These are phyloP conservation scores for Phytophthora niederhauseri DNA, from an alignment of 352 stramenopile species.

Conservation along the genomic window DNA sequence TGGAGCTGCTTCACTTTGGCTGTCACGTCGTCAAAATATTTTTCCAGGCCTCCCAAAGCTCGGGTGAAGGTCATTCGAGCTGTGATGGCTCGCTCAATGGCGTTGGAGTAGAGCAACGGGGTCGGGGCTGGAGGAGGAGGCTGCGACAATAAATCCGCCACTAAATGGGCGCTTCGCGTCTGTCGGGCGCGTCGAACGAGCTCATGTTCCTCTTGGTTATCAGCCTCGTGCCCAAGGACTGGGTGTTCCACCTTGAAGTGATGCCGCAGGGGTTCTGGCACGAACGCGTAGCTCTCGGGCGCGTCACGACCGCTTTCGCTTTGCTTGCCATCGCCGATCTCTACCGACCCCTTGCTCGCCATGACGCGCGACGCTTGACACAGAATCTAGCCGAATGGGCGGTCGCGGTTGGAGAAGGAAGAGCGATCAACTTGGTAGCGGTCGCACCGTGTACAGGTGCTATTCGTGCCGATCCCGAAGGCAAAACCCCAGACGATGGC, in stretches of 20 bases:
- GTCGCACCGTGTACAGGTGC: too few species aligned
- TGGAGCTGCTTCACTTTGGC: constrained; percentile 34
- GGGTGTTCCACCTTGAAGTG: constrained; percentile 49
- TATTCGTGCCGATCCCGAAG: too few species aligned
- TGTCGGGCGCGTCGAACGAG: constrained; percentile 46
- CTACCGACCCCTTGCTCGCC: constrained; percentile 12
- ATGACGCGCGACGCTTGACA: constrained; percentile 21
- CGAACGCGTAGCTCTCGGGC: constrained; percentile 43
- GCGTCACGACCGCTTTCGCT: constrained; percentile 11
- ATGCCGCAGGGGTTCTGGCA: constrained; percentile 49
- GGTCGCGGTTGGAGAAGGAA: background rate
- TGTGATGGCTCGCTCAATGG: constrained; percentile 56
- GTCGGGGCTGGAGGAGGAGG: constrained; percentile 3
- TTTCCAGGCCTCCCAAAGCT: constrained; percentile 40
- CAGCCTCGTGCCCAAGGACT: constrained; percentile 15
- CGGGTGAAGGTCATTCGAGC: constrained; percentile 61
- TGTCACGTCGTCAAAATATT: constrained; percentile 46
- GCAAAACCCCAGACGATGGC: too few species aligned
- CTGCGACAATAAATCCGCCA: constrained; percentile 34
- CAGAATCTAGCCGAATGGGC: background rate
- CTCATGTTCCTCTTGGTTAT: constrained; percentile 11
- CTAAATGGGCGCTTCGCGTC: constrained; percentile 58
- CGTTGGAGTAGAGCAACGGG: constrained; percentile 52
- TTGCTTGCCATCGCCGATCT: background rate
- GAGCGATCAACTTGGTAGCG: background rate